Conservation (phyloP, 1,284 basidiomycete species). For the Cryptococcus amylolentus region DNA sequence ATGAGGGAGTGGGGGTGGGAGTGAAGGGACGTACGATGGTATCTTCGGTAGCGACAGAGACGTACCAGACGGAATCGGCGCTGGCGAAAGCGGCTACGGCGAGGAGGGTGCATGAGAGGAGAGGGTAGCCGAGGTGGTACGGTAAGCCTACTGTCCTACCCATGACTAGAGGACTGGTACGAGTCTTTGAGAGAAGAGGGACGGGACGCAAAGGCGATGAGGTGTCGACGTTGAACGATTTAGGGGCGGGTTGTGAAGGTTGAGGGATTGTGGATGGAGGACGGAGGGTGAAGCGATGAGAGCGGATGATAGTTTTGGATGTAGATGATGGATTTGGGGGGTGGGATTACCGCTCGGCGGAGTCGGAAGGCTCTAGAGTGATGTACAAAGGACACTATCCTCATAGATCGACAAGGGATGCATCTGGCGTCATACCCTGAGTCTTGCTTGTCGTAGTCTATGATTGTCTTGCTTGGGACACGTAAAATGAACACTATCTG, state of each 20-base stretch:
- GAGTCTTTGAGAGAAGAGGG: neutral
- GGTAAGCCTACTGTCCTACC: constrained; percentile 33
- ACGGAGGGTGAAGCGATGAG: no score
- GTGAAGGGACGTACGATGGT: constrained; percentile 10
- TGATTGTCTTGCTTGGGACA: no score
- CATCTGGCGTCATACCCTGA: no score
- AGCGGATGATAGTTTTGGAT: no score
- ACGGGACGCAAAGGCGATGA: neutral
- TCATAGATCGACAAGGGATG: no score
- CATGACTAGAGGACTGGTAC: constrained; percentile 13
- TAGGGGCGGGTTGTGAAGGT: neutral
- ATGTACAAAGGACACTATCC: no score
- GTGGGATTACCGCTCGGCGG: no score
- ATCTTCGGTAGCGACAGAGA: constrained; percentile 23
- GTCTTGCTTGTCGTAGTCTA: no score
- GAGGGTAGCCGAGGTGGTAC: constrained; percentile 37
- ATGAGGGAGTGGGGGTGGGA: neutral
- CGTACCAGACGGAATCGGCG: constrained; percentile 36
- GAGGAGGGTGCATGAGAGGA: constrained; percentile 28
- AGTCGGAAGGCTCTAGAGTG: no score
- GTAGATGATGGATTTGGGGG: no score
- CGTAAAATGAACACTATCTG: no score
- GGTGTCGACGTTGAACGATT: neutral
- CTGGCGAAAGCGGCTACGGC: constrained; percentile 32
- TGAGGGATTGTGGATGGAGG: no score